Percentiles rank a stretch among this genome's conserved stretches.
phyloP scores from a whole-genome alignment of 1,284 basidiomycete species.

The Fomitopsis palustris region DNA sequence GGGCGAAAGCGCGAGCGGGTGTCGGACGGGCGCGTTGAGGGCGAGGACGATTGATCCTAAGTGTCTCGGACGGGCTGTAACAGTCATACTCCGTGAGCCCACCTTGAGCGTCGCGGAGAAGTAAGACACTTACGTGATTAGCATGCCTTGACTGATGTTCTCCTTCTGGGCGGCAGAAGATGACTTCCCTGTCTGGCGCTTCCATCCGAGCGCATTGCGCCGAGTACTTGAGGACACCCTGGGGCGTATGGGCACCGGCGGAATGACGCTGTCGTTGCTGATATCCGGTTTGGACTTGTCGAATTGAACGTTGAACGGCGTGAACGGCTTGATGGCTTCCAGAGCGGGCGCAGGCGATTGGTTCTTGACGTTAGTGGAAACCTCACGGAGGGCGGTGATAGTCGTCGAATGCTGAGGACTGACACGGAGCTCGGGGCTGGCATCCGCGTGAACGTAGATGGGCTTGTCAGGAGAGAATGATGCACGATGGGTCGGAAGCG shows the following conservation, averaged over 20 bases:
- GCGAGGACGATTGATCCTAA: slow-evolving; percentile 65
- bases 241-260: slow-evolving; percentile 43
- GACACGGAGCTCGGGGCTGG: not conserved
- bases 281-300: slow-evolving; percentile 19
- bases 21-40: slow-evolving; percentile 50
- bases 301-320: slow-evolving; percentile 32
- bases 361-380: slow-evolving; percentile 28
- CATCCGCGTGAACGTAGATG: slow-evolving; percentile 8
- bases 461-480: slow-evolving; percentile 41
- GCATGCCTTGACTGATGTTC: slow-evolving; percentile 40
- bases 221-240: slow-evolving; percentile 52
- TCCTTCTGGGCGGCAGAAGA: slow-evolving; percentile 40
- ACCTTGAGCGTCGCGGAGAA: not conserved
- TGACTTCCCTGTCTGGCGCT: slow-evolving; percentile 42
- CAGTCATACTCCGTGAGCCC: not conserved
- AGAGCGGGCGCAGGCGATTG: slow-evolving; percentile 34
- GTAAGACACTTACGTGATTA: slow-evolving; percentile 48
- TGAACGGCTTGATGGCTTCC: slow-evolving; percentile 39
- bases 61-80: slow-evolving; percentile 52
- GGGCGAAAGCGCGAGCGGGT: slow-evolving; percentile 32
- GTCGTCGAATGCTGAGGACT: slow-evolving; percentile 14
- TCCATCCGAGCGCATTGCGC: slow-evolving; percentile 57
- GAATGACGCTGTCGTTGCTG: slow-evolving; percentile 18
- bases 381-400: slow-evolving; percentile 19
- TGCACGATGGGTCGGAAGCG: slow-evolving; percentile 43